These are phyloP conservation scores for Triticum dicoccoides DNA, from an alignment of 176 grass and related monocot species.

Conservation along the genomic window DNA sequence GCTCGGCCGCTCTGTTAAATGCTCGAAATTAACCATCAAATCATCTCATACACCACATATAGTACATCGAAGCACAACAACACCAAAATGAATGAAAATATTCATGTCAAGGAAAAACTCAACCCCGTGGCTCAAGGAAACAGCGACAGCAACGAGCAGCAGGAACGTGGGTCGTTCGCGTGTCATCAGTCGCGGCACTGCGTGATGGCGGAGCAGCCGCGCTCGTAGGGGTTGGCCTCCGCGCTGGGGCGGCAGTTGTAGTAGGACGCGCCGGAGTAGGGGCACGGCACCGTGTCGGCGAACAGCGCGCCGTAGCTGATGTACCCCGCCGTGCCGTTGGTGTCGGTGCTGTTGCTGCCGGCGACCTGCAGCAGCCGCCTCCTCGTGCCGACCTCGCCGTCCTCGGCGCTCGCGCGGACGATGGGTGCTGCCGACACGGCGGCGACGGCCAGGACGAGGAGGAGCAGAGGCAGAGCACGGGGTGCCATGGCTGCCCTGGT, in stretches of 20 bases:
- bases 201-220: constrained; percentile 54
- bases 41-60: background rate
- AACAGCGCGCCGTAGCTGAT: constrained; percentile 63
- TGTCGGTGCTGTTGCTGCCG: background rate
- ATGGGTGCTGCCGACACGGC: background rate
- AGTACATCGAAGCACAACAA: background rate
- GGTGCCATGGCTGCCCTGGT: background rate
- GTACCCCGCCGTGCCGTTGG: background rate
- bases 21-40: background rate
- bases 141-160: background rate
- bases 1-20: background rate
- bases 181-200: constrained; percentile 36
- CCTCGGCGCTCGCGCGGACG: background rate
- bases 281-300: constrained; percentile 29
- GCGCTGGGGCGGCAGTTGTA: constrained; percentile 69
- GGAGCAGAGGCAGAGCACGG: background rate
- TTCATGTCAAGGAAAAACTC: background rate
- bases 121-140: background rate
- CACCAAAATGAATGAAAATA: background rate
- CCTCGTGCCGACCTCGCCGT: background rate
- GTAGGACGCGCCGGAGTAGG: constrained; percentile 48
- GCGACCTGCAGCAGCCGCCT: constrained; percentile 27
- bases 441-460: background rate
- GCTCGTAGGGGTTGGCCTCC: constrained; percentile 61
- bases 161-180: too few relatives aligned